Evolutionary conservation across 2,329 filamentous ascomycete species (phyloP).

Genomic region (Lachnum nothofagi): DNA sequence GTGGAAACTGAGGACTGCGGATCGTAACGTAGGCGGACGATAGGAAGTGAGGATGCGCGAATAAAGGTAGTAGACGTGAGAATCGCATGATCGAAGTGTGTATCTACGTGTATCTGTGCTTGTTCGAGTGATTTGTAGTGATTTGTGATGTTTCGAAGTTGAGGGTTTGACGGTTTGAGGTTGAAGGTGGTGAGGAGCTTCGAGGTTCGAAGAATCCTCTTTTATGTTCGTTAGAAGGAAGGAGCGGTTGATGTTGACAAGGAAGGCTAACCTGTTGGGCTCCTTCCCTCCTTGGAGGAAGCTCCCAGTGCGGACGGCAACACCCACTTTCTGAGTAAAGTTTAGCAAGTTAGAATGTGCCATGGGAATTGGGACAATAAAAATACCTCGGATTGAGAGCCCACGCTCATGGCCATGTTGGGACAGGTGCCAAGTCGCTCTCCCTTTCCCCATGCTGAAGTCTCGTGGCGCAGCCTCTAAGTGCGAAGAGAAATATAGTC

Average conservation of each 20-base stretch:
- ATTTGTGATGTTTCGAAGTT: neutral
- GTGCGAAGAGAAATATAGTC: too few species aligned
- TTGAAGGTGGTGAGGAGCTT: neutral
- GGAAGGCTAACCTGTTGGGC: neutral
- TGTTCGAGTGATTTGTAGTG: neutral
- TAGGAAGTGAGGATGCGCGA: conserved; percentile 7
- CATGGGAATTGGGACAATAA: too few species aligned
- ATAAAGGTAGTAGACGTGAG: conserved; percentile 4
- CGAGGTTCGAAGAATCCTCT: neutral
- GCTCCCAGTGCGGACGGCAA: too few species aligned
- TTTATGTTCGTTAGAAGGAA: neutral
- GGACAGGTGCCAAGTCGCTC: too few species aligned
- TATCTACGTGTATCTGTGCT: neutral
- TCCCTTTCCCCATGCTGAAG: too few species aligned
- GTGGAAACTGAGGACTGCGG: neutral
- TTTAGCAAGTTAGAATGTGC: too few species aligned
- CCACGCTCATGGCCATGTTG: too few species aligned
- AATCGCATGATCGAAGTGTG: neutral
- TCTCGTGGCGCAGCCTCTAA: too few species aligned
- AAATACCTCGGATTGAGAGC: too few species aligned
- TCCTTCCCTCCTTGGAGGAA: too few species aligned
- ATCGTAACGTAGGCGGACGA: neutral
- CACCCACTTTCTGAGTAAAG: too few species aligned
- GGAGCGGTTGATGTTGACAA: neutral
- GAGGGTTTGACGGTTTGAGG: neutral